Evolutionary conservation across 352 stramenopile genomes (phyloP), one percentile per base, ranked within the genome.

Genomic region (Elongisporangium anandrum): DNA sequence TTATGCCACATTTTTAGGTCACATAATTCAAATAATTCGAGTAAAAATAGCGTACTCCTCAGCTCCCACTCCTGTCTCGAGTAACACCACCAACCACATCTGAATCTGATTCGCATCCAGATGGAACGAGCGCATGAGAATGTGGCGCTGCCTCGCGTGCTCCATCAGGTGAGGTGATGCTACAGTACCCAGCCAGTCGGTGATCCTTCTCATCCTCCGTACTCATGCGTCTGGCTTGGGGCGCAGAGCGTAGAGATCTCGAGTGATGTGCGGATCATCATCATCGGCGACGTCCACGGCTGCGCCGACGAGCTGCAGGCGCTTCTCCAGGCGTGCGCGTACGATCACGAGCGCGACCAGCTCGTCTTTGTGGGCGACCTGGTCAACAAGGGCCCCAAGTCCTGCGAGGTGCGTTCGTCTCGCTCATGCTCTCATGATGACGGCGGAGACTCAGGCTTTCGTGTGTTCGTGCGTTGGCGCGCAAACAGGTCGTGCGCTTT

Each of bases 241-340:
- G n/a, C n/a, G 23, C 65, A 81, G 15, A 64, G 61, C 13, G 52
- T 45, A 10, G 57, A 78, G n/a, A 59, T 86, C 10, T 23, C 59
- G 24, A 24, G 59, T 9, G 63, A 55, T 45, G 68, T 63, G 41
- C 72, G 84, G 38, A 69, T 97, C 50, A 62, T 98, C 24, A 55
- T 98, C 29, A 78, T 97, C 51, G 91, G 93, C 16, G 93, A 98
- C 65, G 87, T 98, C 19, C 93, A 98, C 65, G 93, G 88, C 26
- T 98, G 93, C 67, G 84, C 88, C 22, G 75, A 90, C 29, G 93
- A 97, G 71, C 73, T 97, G 9, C 69, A 78, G 19, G 51, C 73
- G 56, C 72, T 95, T 13, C 66, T 95, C n/a, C 17, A 23, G 5
- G 66, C 61, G 23, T 81, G 73, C 48, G 19, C 56, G n/a, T 91